Percentiles rank a stretch among this genome's conserved stretches.
phyloP scores from a whole-genome alignment of 331 rosid genomes.

The Acacia concinna region DNA sequence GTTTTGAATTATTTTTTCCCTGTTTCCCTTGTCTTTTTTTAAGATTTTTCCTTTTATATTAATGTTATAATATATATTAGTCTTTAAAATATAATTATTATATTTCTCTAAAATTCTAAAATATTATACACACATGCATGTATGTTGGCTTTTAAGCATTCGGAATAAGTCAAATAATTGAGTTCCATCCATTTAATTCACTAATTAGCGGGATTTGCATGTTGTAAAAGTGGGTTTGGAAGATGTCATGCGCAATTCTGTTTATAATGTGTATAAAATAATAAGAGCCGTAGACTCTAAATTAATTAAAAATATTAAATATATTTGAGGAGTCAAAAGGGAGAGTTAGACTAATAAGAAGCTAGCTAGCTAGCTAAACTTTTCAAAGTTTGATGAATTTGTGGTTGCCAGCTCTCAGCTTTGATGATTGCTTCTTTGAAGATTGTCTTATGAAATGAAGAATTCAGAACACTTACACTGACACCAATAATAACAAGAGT shows the following conservation, averaged over 20 bases:
- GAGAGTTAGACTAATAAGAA: constrained; percentile 10
- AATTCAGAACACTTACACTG: background rate
- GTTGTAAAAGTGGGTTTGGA: background rate
- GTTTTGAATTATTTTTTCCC: too few species aligned
- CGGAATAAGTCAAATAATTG: background rate
- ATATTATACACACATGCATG: background rate
- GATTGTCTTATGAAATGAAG: background rate
- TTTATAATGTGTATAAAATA: background rate
- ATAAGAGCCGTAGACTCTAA: background rate
- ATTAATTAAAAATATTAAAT: constrained; percentile 17
- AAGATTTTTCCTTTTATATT: too few species aligned
- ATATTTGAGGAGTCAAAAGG: constrained; percentile 36
- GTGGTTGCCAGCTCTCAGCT: constrained; percentile 7
- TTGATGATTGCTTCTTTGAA: constrained; percentile 26
- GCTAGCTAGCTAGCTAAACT: background rate
- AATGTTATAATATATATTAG: background rate
- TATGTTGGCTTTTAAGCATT: background rate
- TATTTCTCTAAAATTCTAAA: background rate
- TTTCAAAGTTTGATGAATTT: constrained; percentile 1
- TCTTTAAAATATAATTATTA: background rate
- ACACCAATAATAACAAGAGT: background rate
- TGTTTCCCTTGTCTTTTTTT: too few species aligned
- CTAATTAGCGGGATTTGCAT: background rate
- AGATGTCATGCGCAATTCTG: background rate
- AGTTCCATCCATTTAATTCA: background rate